Conservation (phyloP, 768 basidiomycete genomes). For the Amanita thiersii region DNA sequence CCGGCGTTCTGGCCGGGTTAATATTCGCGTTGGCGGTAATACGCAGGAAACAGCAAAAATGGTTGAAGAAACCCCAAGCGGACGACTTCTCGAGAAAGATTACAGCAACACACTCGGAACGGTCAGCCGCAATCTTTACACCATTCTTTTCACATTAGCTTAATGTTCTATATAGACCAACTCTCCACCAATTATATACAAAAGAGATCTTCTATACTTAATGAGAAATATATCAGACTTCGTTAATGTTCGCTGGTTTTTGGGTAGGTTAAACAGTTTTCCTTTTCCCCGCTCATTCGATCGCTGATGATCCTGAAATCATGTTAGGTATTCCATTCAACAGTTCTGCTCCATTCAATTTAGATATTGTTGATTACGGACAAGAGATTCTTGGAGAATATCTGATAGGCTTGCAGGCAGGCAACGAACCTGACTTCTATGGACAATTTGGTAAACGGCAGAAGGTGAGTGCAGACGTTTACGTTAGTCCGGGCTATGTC, state of each 20-base stretch:
- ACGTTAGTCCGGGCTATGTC: constrained; percentile 25
- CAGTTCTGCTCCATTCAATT: constrained; percentile 42
- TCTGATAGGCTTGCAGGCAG: constrained; percentile 62
- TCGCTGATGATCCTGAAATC: too few species aligned
- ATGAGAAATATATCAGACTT: constrained; percentile 51
- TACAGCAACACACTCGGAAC: constrained; percentile 4
- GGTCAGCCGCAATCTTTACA: constrained; percentile 16
- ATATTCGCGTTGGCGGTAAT: constrained; percentile 74
- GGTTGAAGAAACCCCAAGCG: constrained; percentile 40
- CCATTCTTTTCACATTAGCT: background rate
- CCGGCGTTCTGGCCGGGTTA: constrained; percentile 51
- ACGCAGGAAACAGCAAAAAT: constrained; percentile 61
- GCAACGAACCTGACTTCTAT: constrained; percentile 75
- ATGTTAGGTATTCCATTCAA: constrained; percentile 59
- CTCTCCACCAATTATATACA: constrained; percentile 60
- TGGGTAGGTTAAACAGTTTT: background rate
- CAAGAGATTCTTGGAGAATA: constrained; percentile 56
- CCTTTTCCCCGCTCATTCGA: too few species aligned
- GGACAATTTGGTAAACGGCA: constrained; percentile 34
- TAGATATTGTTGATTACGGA: constrained; percentile 48
- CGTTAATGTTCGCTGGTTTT: constrained; percentile 58
- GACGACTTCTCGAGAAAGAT: constrained; percentile 41
- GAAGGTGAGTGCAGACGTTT: constrained; percentile 12
- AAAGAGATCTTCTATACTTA: constrained; percentile 59
- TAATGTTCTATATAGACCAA: constrained; percentile 30